These are phyloP conservation scores for Podospora sp. DNA, from an alignment of 495 filamentous ascomycete species.

Conservation along the genomic window DNA sequence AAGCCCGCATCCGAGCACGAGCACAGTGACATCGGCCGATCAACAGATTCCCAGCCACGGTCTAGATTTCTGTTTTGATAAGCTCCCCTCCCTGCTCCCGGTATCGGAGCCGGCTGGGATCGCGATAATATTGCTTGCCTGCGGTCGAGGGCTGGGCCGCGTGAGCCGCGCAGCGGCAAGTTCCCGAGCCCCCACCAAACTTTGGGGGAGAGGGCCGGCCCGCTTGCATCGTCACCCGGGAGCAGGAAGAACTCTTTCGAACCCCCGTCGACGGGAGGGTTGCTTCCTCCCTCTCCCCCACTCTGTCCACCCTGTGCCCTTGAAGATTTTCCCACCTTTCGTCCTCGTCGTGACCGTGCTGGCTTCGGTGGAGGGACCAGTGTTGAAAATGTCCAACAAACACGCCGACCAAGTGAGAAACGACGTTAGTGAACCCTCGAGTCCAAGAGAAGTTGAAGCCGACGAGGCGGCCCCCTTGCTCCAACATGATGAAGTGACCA, in stretches of 20 bases:
- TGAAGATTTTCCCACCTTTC: background rate
- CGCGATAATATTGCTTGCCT: background rate
- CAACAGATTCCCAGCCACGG: background rate
- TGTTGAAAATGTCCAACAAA: background rate
- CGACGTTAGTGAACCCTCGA: background rate
- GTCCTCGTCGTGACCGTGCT: background rate
- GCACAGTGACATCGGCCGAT: background rate
- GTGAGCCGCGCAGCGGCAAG: background rate
- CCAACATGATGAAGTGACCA: background rate
- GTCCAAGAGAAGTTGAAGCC: background rate
- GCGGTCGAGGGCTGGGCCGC: background rate
- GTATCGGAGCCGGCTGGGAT: background rate
- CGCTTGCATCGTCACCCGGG: background rate
- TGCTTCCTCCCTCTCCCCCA: background rate
- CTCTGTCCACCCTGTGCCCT: background rate
- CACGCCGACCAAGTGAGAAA: background rate
- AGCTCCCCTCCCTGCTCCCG: background rate
- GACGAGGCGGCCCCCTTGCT: background rate
- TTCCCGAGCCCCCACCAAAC: background rate
- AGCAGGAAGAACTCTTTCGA: background rate
- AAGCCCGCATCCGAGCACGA: background rate
- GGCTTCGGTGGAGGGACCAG: background rate
- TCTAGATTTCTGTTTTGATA: background rate
- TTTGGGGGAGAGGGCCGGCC: background rate
- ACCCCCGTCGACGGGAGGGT: background rate